Conservation (phyloP, 2,329 filamentous ascomycete species). For the Neoascochyta sp. region DNA sequence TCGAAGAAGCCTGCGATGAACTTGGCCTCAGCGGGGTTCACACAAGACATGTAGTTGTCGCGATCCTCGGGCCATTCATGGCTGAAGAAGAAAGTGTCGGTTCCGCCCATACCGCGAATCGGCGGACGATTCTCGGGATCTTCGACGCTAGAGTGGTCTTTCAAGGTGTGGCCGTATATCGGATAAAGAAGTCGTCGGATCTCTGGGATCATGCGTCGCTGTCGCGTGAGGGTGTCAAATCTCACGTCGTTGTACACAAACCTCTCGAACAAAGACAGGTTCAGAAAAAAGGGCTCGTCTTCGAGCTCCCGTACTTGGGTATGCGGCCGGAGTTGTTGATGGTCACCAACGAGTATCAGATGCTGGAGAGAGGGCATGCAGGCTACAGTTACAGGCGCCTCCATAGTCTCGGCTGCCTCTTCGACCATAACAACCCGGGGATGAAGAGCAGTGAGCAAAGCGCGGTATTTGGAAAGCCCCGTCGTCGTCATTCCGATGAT, state of each 20-base stretch:
- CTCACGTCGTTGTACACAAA: constrained; percentile 64
- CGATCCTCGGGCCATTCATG: constrained; percentile 63
- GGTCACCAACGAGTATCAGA: constrained; percentile 70
- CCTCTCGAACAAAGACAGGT: constrained; percentile 76
- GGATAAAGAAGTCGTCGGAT: constrained; percentile 59
- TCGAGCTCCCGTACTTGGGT: constrained; percentile 61
- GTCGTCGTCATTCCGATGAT: constrained; percentile 72
- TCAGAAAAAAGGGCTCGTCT: constrained; percentile 60
- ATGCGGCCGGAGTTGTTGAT: constrained; percentile 71
- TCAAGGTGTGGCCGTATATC: constrained; percentile 56
- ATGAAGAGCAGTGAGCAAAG: constrained; percentile 61
- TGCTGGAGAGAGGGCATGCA: constrained; percentile 62
- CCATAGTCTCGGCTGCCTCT: constrained; percentile 73
- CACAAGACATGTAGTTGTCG: constrained; percentile 62
- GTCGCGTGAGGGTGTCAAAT: constrained; percentile 62
- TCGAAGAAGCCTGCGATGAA: constrained; percentile 72
- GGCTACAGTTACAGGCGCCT: constrained; percentile 58
- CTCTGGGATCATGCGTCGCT: constrained; percentile 70
- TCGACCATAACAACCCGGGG: constrained; percentile 71
- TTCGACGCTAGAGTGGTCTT: constrained; percentile 57
- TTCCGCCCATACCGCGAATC: constrained; percentile 60
- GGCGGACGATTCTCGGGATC: constrained; percentile 44
- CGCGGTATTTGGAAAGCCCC: constrained; percentile 74
- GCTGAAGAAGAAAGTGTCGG: constrained; percentile 59
- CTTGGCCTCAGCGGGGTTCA: constrained; percentile 67